These are phyloP conservation scores for Rhynchospora tenuis DNA, from an alignment of 176 grass and related monocot genomes.

Conservation along the genomic window DNA sequence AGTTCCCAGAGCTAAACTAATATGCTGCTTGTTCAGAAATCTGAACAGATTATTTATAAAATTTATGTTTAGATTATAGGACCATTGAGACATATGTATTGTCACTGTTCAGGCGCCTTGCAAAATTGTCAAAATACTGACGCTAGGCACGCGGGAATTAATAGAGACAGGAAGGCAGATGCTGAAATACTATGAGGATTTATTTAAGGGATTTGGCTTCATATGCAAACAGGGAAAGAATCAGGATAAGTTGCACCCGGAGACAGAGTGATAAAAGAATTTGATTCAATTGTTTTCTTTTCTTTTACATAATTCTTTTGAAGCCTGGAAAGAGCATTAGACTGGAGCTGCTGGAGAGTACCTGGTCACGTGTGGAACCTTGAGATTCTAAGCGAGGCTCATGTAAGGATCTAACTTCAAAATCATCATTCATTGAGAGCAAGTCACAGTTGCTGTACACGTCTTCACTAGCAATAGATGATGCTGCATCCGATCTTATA, in stretches of 20 bases:
- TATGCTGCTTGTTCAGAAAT: neutral
- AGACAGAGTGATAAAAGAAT: neutral
- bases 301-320: neutral
- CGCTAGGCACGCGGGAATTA: too few species aligned
- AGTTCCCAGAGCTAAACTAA: neutral
- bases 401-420: neutral
- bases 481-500: neutral
- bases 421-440: too few species aligned
- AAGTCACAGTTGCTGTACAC: neutral
- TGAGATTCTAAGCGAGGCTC: neutral
- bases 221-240: too few species aligned
- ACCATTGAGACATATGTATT: neutral
- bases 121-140: too few species aligned
- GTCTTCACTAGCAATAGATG: neutral
- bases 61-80: neutral
- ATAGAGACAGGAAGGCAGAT: too few species aligned
- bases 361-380: neutral
- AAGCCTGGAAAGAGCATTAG: neutral
- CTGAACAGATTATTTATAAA: neutral
- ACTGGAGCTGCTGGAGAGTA: neutral
- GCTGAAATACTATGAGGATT: too few species aligned
- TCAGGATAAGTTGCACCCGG: too few species aligned
- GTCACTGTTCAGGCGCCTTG: too few species aligned
- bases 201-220: too few species aligned
- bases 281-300: neutral